phyloP scores from a whole-genome alignment of 1,284 basidiomycete species.

The Ustilago sp. region DNA sequence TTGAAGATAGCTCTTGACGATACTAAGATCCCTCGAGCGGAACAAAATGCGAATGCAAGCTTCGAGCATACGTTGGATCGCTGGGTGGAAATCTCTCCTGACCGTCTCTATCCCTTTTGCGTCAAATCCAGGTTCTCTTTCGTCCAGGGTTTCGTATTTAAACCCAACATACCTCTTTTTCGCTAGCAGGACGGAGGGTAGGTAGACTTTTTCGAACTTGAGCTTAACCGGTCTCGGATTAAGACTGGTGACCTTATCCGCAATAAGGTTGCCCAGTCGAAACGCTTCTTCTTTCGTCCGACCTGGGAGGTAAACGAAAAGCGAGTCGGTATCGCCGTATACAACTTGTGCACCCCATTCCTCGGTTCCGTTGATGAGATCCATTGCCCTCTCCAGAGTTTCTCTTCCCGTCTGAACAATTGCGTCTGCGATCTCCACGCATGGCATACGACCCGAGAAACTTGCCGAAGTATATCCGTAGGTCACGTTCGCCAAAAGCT shows the following conservation, averaged over 20 bases:
- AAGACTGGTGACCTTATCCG: slow-evolving; percentile 83
- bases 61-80: slow-evolving; percentile 66
- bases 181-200: slow-evolving; percentile 90
- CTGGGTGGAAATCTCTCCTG: slow-evolving; percentile 76
- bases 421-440: slow-evolving; percentile 96
- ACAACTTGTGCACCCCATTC: slow-evolving; percentile 91
- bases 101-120: slow-evolving; percentile 99
- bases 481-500: slow-evolving; percentile 68
- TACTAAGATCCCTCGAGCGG: slow-evolving; percentile 84
- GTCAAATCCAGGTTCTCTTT: slow-evolving; percentile 84
- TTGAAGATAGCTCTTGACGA: slow-evolving; percentile 88
- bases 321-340: slow-evolving; percentile 97
- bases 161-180: slow-evolving; percentile 98
- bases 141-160: slow-evolving; percentile 88
- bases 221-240: slow-evolving; percentile 94
- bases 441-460: slow-evolving; percentile 96
- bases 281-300: slow-evolving; percentile 94
- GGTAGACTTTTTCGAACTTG: slow-evolving; percentile 98
- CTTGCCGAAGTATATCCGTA: slow-evolving; percentile 95
- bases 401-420: slow-evolving; percentile 97
- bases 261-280: slow-evolving; percentile 89
- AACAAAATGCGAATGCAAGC: slow-evolving; percentile 76
- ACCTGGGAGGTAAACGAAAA: slow-evolving; percentile 90
- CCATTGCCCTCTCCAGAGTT: slow-evolving; percentile 93
- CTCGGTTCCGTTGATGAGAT: slow-evolving; percentile 76